Percentiles rank a stretch among this genome's conserved stretches.
Conservation (phyloP, 495 filamentous ascomycete genomes). For the Saxophila tyrrhenica region DNA sequence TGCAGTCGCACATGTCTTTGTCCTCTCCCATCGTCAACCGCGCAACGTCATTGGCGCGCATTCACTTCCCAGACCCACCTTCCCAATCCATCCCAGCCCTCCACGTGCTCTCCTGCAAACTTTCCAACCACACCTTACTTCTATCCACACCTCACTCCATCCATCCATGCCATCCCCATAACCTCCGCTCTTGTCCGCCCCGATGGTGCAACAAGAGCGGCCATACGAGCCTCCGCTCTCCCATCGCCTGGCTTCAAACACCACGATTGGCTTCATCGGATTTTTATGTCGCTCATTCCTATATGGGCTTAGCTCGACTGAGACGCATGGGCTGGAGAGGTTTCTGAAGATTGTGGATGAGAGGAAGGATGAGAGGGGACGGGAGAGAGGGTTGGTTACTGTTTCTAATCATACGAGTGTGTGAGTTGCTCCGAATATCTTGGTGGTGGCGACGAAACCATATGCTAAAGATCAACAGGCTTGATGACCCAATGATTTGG, state of each 20-base stretch:
- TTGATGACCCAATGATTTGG: constrained; percentile 93
- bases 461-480: constrained; percentile 36
- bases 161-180: not conserved
- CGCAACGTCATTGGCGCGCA: not conserved
- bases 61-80: not conserved
- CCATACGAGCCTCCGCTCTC: constrained; percentile 13
- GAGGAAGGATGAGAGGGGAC: constrained; percentile 53
- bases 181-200: constrained; percentile 1
- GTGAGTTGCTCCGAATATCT: too few relatives aligned
- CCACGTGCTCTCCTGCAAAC: not conserved
- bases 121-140: too few relatives aligned
- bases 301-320: constrained; percentile 29
- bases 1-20: not conserved
- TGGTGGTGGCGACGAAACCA: constrained; percentile 23
- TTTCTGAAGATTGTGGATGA: constrained; percentile 68
- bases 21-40: not conserved
- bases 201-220: constrained; percentile 15
- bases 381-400: constrained; percentile 77
- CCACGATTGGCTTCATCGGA: constrained; percentile 26
- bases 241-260: constrained; percentile 22
- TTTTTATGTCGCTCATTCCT: constrained; percentile 29
- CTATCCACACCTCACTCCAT: not conserved
- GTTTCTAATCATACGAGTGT: constrained; percentile 94
- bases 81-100: not conserved
- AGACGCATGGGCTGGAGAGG: constrained; percentile 58